These are phyloP conservation scores for Halophytophthora polymorphica DNA, from an alignment of 352 stramenopile species.

Conservation along the genomic window DNA sequence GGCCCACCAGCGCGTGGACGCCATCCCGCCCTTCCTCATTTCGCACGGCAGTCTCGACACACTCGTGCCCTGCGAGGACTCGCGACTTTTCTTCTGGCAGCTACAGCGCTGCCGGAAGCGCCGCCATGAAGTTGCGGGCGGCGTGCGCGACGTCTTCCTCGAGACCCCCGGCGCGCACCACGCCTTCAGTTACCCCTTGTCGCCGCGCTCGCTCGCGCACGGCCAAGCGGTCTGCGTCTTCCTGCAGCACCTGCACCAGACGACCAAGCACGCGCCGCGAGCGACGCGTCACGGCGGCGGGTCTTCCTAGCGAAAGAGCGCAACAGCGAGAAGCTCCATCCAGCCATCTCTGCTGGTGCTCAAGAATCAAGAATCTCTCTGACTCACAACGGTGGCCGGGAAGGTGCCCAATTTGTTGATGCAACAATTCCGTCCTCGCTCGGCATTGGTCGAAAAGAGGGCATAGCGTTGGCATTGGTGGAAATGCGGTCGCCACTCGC, in stretches of 20 bases:
- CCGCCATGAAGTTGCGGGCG: conserved; percentile 7
- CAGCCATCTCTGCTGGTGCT: no score
- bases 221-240: conserved; percentile 65
- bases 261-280: conserved; percentile 28
- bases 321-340: no score
- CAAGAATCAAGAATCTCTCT: no score
- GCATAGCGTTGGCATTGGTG: conserved; percentile 10
- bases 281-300: no score
- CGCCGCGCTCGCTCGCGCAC: conserved; percentile 58
- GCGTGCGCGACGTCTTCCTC: conserved; percentile 62
- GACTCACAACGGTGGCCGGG: no score
- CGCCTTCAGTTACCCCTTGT: conserved; percentile 74
- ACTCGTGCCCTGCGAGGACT: conserved; percentile 74
- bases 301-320: no score
- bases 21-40: conserved; percentile 65
- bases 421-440: no score
- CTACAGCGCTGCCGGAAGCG: conserved; percentile 39
- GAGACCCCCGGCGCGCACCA: conserved; percentile 58
- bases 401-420: no score
- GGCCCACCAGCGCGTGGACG: conserved; percentile 16
- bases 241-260: conserved; percentile 48
- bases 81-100: conserved; percentile 59
- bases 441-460: neutral
- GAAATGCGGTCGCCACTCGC: conserved; percentile 14
- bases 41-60: conserved; percentile 68